phyloP scores from a whole-genome alignment of 2,329 filamentous ascomycete genomes.

The Grosmannia penicillata region DNA sequence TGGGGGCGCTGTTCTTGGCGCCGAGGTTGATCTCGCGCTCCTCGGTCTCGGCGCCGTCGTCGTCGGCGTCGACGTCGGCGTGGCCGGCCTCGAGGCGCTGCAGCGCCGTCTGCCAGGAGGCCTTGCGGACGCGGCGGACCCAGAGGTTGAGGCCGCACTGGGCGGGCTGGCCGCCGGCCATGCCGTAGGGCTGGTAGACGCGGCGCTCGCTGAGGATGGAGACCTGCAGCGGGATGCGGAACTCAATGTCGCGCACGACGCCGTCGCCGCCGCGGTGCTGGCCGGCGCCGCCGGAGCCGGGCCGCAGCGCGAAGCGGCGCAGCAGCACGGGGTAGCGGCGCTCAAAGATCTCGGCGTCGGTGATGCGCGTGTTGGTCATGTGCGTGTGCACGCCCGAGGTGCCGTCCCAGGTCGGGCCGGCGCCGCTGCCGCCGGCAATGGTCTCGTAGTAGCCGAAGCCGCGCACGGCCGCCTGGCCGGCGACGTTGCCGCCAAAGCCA shows the following conservation, averaged over 20 bases:
- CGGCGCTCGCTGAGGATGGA: conserved; percentile 50
- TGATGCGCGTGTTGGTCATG: conserved; percentile 79
- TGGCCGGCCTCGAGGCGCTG: conserved; percentile 20
- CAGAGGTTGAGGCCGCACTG: conserved; percentile 73
- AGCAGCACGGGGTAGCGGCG: conserved; percentile 60
- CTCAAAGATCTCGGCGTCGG: conserved; percentile 68
- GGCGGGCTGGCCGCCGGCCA: conserved; percentile 70
- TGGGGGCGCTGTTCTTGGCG: conserved; percentile 65
- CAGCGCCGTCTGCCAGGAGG: conserved; percentile 30
- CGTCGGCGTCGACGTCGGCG: conserved; percentile 8
- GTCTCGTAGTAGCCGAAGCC: conserved; percentile 85
- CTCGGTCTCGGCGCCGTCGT: conserved; percentile 25
- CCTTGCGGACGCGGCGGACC: conserved; percentile 57
- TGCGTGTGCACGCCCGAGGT: conserved; percentile 66
- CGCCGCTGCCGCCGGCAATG: conserved; percentile 63
- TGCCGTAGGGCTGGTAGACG: conserved; percentile 65
- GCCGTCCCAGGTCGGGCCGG: conserved; percentile 58
- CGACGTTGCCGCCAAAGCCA: conserved; percentile 57
- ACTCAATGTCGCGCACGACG: conserved; percentile 67
- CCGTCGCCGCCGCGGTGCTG: conserved; percentile 61
- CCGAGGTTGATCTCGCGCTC: conserved; percentile 57
- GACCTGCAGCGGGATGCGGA: conserved; percentile 61
- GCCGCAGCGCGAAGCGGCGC: conserved; percentile 50
- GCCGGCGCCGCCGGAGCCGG: conserved; percentile 48
- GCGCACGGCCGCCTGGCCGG: conserved; percentile 39